phyloP scores from a whole-genome alignment of 1,284 basidiomycete genomes.

The Mycosarcoma mackinlayi region DNA sequence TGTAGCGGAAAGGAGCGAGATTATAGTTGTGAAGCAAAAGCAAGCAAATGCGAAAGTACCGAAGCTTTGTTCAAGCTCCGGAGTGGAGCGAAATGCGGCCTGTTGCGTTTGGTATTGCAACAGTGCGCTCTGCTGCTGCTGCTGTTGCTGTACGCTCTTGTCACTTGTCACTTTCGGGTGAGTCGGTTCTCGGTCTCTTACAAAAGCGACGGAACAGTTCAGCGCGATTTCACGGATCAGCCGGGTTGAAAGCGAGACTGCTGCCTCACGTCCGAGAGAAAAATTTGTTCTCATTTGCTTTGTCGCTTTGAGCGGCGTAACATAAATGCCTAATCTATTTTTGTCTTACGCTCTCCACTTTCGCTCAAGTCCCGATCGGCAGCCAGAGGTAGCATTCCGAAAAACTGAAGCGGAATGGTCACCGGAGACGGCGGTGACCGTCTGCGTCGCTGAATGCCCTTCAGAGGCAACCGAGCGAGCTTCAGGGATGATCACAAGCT shows the following conservation, averaged over 20 bases:
- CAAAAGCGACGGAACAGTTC: constrained; percentile 19
- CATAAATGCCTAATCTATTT: too few species aligned
- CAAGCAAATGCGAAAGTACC: neutral
- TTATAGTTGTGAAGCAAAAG: constrained; percentile 4
- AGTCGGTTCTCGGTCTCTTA: constrained; percentile 46
- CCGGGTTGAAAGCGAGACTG: constrained; percentile 9
- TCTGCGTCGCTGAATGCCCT: too few species aligned
- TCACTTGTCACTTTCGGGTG: constrained; percentile 29
- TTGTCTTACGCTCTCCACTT: too few species aligned
- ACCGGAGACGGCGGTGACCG: too few species aligned
- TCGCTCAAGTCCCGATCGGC: too few species aligned
- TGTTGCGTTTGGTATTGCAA: neutral
- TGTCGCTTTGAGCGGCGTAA: constrained; percentile 4
- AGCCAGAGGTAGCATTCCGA: too few species aligned
- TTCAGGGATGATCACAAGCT: too few species aligned
- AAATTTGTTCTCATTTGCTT: neutral
- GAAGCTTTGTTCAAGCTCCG: neutral
- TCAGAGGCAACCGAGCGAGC: too few species aligned
- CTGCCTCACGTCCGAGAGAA: constrained; percentile 32
- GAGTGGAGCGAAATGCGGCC: constrained; percentile 15
- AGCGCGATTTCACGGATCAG: constrained; percentile 22
- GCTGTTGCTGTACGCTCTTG: neutral
- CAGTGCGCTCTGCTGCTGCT: neutral
- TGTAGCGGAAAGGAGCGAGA: too few species aligned
- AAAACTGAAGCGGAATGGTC: too few species aligned